Evolutionary conservation across 768 basidiomycete species (phyloP), one percentile per base, ranked within the genome.

Genomic region (Mycena metata): DNA sequence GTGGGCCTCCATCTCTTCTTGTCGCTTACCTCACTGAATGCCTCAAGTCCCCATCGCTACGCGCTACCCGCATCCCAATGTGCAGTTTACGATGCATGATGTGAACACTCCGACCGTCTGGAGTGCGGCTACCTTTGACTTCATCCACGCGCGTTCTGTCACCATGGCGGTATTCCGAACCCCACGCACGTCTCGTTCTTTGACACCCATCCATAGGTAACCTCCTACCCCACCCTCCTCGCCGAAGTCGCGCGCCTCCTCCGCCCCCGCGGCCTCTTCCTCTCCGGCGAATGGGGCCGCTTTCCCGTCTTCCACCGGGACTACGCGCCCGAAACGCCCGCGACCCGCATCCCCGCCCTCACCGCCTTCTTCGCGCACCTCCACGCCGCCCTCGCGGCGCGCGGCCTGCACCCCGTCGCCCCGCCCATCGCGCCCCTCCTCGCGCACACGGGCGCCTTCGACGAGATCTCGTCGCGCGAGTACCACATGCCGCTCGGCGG

Each of bases 41-140:
- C 58, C 59, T 47, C 50, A 19, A 94, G 92, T 92, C 30, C 92
- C 92, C 26, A 91, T 94, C 69, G 86, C 87, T 39, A 91, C 91
- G 0, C 83, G 87, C 68, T 87, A 86, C 67, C 91, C 91, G 1
- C 84, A 76, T 13, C 69, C 68, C 5, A 92, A 93, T 72, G 90
- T 90, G 17, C 81, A 81, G 16, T 93, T 92, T 75, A 89, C 91
- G 75, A 81, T 94, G 19, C 83, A 86, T 42, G 90, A 94, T 77
- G 85, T 90, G 63, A 89, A 86, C 66, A 76, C 79, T 46, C 80
- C 75, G 9, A 79, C 84, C 47, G 81, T 87, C 43, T 93, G 89
- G 85, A 64, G 65, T 49, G 82, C 85, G 41, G 82, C 78, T 2
- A 82, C 83, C n/a, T 84, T 93, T 70, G 91, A 94, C 75, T 67